These are phyloP conservation scores for Neofusicoccum laricinum DNA, from an alignment of 2,329 filamentous ascomycete genomes.

Conservation along the genomic window DNA sequence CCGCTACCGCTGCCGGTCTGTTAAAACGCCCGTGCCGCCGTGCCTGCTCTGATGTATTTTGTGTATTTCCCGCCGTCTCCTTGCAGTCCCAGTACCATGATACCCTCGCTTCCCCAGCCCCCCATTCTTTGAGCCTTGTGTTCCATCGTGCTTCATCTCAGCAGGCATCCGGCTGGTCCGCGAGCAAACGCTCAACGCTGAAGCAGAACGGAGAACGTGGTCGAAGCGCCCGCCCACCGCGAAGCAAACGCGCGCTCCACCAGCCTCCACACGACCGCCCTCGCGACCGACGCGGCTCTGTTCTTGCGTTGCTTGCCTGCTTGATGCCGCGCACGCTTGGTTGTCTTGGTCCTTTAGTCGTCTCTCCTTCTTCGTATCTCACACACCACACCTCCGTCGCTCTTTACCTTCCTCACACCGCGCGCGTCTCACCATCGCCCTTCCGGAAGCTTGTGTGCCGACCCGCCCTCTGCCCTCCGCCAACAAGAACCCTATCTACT, in stretches of 20 bases:
- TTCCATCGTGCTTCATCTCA: conserved; percentile 9
- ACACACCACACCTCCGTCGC: neutral
- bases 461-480: neutral
- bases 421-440: conserved; percentile 10
- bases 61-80: neutral
- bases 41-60: neutral
- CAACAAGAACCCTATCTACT: neutral
- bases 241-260: neutral
- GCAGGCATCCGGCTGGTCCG: neutral
- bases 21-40: neutral
- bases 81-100: conserved; percentile 14
- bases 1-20: neutral
- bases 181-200: neutral
- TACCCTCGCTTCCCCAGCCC: conserved; percentile 13
- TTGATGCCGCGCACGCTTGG: neutral
- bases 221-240: neutral
- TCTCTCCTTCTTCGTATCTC: conserved; percentile 2
- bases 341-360: neutral
- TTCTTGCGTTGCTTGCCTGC: neutral
- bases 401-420: conserved; percentile 2
- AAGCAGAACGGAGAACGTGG: neutral
- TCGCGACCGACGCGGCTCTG: neutral
- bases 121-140: conserved; percentile 10
- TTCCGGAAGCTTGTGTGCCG: neutral
- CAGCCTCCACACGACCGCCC: neutral